Conservation (phyloP, 1,284 basidiomycete species). For the Puccinia horiana region DNA sequence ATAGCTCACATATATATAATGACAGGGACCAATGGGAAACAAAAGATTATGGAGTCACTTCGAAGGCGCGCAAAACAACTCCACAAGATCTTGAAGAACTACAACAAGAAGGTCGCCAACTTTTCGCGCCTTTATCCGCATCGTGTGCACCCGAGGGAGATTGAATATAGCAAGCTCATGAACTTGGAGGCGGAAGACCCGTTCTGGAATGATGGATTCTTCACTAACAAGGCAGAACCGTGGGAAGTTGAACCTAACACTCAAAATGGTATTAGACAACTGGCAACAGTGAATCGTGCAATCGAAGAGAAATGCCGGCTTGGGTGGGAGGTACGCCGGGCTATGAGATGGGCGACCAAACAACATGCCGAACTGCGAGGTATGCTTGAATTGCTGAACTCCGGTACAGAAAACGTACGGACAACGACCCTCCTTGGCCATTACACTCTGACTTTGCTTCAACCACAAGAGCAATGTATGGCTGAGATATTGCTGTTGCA, state of each 20-base stretch:
- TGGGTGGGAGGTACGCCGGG: conserved; percentile 18
- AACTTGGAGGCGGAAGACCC: conserved; percentile 3
- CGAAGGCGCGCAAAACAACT: not conserved
- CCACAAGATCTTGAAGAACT: not conserved
- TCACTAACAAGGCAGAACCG: not conserved
- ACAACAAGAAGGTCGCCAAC: not conserved
- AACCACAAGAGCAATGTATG: not conserved
- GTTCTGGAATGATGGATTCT: conserved; percentile 32
- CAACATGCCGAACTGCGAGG: not conserved
- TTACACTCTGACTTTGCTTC: not conserved
- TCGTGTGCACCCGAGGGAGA: not conserved
- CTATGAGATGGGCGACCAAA: conserved; percentile 11
- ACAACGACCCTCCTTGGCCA: not conserved
- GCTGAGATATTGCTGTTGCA: not conserved
- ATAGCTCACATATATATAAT: not conserved
- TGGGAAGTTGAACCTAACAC: conserved; percentile 3
- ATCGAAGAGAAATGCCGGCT: not conserved
- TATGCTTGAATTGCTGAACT: not conserved
- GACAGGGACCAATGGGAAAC: not conserved
- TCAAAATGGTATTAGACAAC: conserved; percentile 1
- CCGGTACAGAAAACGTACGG: not conserved
- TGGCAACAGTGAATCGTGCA: not conserved
- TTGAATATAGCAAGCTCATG: not conserved
- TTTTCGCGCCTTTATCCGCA: not conserved
- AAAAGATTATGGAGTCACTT: not conserved